These are phyloP conservation scores for Mesotaenium endlicherianum DNA, from an alignment of 139 green algal genomes.

Conservation along the genomic window DNA sequence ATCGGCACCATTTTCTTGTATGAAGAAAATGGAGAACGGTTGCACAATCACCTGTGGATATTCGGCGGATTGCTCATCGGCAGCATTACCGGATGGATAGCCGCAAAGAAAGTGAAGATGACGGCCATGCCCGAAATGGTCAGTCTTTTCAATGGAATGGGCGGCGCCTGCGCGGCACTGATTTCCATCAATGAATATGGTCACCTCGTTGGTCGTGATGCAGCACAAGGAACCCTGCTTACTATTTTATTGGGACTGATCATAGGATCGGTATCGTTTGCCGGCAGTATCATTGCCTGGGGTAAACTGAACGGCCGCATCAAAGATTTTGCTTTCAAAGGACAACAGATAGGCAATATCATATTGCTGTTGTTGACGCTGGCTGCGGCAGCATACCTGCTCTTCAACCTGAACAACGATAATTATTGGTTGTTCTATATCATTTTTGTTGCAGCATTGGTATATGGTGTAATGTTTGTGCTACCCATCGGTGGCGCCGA, in stretches of 20 bases:
- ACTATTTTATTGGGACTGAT: constrained; percentile 7
- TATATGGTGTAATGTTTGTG: constrained; percentile 26
- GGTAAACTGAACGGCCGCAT: no score
- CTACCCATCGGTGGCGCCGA: constrained; percentile 41
- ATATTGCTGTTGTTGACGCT: neutral
- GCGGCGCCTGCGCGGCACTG: neutral
- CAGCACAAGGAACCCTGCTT: neutral
- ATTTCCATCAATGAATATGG: no score
- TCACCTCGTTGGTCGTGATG: no score
- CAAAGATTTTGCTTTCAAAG: no score
- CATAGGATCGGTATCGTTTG: constrained; percentile 44
- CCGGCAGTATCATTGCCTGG: constrained; percentile 39
- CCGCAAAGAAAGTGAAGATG: neutral
- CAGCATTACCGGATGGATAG: neutral
- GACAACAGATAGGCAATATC: no score
- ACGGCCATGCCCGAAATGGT: constrained; percentile 29
- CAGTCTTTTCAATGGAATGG: constrained; percentile 10
- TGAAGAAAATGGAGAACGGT: constrained; percentile 62
- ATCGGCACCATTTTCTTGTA: constrained; percentile 61
- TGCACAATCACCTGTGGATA: neutral
- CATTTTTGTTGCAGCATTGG: neutral
- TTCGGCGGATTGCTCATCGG: neutral
- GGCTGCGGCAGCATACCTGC: neutral
- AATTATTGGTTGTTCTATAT: no score
- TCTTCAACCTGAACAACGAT: no score